These are phyloP conservation scores for Boechera divaricarpa DNA, from an alignment of 345 rosid species.

Conservation along the genomic window DNA sequence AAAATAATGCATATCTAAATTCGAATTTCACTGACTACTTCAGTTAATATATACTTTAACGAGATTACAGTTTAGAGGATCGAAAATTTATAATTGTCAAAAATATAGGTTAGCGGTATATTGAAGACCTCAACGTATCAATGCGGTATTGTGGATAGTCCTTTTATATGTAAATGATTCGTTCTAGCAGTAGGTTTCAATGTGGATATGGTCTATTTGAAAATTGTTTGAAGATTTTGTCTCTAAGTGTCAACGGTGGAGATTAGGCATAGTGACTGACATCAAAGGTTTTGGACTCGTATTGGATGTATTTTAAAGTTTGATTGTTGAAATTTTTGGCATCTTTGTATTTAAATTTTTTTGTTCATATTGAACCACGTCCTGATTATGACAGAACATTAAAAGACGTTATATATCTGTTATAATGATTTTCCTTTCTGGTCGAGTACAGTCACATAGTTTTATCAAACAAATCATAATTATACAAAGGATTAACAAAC, in stretches of 20 bases:
- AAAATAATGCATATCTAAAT: background rate
- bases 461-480: conserved; percentile 24
- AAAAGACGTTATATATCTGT: conserved; percentile 6
- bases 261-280: conserved; percentile 22
- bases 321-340: background rate
- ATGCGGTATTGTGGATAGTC: background rate
- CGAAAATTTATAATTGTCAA: too few relatives aligned
- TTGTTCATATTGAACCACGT: conserved; percentile 12
- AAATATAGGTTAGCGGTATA: background rate
- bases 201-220: background rate
- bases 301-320: conserved; percentile 12
- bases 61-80: too few relatives aligned
- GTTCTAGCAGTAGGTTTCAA: background rate
- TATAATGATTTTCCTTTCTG: conserved; percentile 6
- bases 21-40: conserved; percentile 6
- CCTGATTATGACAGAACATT: conserved; percentile 21
- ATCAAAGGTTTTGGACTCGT: conserved; percentile 10
- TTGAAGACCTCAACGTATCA: background rate
- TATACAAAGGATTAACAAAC: conserved; percentile 26
- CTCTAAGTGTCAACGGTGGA: conserved; percentile 27
- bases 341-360: background rate
- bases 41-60: background rate
- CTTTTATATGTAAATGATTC: background rate
- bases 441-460: conserved; percentile 17
- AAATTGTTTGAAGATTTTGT: background rate